These are phyloP conservation scores for Juncus inflexus DNA, from an alignment of 176 grass and related monocot species.

Conservation along the genomic window DNA sequence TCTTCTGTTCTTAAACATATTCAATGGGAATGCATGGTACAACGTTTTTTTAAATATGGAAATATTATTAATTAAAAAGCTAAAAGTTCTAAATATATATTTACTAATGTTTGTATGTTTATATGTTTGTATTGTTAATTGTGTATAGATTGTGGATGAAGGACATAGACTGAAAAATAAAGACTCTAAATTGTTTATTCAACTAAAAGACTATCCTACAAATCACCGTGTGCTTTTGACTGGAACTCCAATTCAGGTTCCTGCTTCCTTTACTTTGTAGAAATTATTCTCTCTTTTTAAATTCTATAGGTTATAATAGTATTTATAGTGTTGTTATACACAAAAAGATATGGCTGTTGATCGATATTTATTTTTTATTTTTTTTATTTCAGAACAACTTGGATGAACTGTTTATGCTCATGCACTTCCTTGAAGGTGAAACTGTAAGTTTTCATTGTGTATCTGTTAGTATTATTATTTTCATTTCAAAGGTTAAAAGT, in stretches of 20 bases:
- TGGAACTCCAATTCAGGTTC: conserved; percentile 95
- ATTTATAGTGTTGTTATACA: background rate
- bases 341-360: background rate
- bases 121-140: conserved; percentile 6
- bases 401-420: conserved; percentile 99
- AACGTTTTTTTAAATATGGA: conserved; percentile 22
- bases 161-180: conserved; percentile 98
- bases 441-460: conserved; percentile 56
- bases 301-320: background rate
- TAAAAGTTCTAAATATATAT: background rate
- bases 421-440: conserved; percentile 99
- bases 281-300: background rate
- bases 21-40: conserved; percentile 98
- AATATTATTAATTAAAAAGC: too few species aligned
- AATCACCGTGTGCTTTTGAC: conserved; percentile 97
- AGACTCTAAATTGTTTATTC: conserved; percentile 94
- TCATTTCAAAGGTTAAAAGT: background rate
- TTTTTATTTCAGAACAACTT: conserved; percentile 80
- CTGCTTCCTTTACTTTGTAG: conserved; percentile 5
- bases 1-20: conserved; percentile 78
- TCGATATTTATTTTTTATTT: conserved; percentile 13
- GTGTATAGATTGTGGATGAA: conserved; percentile 85
- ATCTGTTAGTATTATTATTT: background rate
- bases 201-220: conserved; percentile 91
- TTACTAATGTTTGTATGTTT: conserved; percentile 10